These are phyloP conservation scores for Diaporthe humulicola DNA, from an alignment of 2,329 filamentous ascomycete species.

Conservation along the genomic window DNA sequence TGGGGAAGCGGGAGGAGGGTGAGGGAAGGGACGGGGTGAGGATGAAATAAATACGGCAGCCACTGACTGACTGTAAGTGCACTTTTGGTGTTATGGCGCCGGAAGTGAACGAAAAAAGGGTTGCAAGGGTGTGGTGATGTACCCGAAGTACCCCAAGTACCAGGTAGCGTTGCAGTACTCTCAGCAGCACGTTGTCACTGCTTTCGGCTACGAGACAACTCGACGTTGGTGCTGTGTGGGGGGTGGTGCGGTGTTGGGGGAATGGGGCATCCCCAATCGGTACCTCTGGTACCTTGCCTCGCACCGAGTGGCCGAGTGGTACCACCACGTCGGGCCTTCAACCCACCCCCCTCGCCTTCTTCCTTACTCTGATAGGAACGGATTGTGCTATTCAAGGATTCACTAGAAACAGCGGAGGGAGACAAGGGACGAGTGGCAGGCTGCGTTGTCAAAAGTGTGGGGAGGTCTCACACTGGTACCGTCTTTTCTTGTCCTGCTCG, in stretches of 20 bases:
- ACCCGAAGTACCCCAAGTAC: too few relatives aligned
- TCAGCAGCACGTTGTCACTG: slow-evolving; percentile 18
- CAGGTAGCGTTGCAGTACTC: background rate
- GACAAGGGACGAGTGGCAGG: slow-evolving; percentile 13
- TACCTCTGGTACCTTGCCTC: slow-evolving; percentile 2
- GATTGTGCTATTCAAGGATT: slow-evolving; percentile 25
- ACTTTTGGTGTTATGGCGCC: slow-evolving; percentile 19
- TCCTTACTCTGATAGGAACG: slow-evolving; percentile 1
- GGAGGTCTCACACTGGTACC: slow-evolving; percentile 12
- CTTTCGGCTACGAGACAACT: slow-evolving; percentile 4
- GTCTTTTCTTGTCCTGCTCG: background rate
- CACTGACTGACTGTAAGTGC: slow-evolving; percentile 1
- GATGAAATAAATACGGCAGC: slow-evolving; percentile 31
- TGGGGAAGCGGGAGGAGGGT: slow-evolving; percentile 29
- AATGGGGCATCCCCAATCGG: slow-evolving; percentile 1
- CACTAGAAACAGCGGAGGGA: slow-evolving; percentile 14
- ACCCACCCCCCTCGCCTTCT: background rate
- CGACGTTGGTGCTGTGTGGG: background rate
- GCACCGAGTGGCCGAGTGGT: slow-evolving; percentile 16
- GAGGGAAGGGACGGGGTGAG: slow-evolving; percentile 26
- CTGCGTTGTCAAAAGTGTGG: slow-evolving; percentile 14
- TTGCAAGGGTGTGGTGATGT: slow-evolving; percentile 13
- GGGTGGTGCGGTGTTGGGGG: background rate
- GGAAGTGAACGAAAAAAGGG: slow-evolving; percentile 7
- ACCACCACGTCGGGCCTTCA: slow-evolving; percentile 15